Conservation (phyloP, 177 flowering plant genomes). For the Tripterygium wilfordii region DNA sequence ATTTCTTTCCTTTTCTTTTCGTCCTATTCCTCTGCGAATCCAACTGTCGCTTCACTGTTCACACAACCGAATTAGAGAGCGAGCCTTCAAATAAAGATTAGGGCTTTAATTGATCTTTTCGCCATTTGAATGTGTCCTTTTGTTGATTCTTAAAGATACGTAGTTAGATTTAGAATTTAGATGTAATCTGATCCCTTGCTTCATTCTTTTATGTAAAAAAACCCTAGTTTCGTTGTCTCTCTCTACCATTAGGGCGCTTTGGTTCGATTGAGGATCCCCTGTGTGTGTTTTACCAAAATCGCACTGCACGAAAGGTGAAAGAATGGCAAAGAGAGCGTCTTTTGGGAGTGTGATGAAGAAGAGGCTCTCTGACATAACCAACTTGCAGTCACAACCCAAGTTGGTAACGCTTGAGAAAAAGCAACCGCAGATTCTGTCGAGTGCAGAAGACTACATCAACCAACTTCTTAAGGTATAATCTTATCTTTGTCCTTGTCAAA, state of each 20-base stretch:
- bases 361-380: conserved; percentile 66
- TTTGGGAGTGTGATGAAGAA: conserved; percentile 39
- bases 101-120: too few relatives aligned
- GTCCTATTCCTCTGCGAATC: conserved; percentile 1
- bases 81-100: not conserved
- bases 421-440: conserved; percentile 7
- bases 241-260: too few relatives aligned
- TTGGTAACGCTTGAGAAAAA: conserved; percentile 22
- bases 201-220: too few relatives aligned
- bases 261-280: too few relatives aligned
- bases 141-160: not conserved
- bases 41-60: conserved; percentile 5
- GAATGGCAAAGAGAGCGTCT: conserved; percentile 36
- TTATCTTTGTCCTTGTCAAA: not conserved
- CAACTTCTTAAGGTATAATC: conserved; percentile 48
- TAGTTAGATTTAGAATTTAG: not conserved
- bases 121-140: too few relatives aligned
- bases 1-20: not conserved
- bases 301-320: conserved; percentile 39
- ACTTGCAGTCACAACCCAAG: conserved; percentile 25
- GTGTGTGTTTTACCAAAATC: too few relatives aligned
- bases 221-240: too few relatives aligned
- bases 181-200: too few relatives aligned
- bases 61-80: too few relatives aligned
- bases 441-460: conserved; percentile 28